These are phyloP conservation scores for Alternaria sp. DNA, from an alignment of 2,329 filamentous ascomycete species.

Conservation along the genomic window DNA sequence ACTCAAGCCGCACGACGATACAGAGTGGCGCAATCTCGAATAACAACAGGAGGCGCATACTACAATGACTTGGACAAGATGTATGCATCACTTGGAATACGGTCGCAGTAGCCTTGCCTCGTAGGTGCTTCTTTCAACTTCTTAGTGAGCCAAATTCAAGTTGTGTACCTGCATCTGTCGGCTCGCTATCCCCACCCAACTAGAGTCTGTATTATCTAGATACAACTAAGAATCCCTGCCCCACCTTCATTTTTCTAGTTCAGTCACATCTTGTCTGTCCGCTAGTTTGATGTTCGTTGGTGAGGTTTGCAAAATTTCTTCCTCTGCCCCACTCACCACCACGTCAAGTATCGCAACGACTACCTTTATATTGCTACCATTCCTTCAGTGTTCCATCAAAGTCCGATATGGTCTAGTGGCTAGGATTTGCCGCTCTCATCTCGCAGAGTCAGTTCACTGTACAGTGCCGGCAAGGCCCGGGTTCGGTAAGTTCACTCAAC, in stretches of 20 bases:
- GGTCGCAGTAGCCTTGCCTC: neutral
- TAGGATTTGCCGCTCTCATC: constrained; percentile 28
- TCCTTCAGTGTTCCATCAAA: neutral
- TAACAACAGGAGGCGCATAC: neutral
- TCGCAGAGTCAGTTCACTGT: constrained; percentile 14
- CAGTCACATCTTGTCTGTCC: neutral
- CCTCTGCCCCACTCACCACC: neutral
- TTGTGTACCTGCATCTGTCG: neutral
- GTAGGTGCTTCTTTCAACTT: neutral
- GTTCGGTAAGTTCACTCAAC: constrained; percentile 11
- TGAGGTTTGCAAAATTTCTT: neutral
- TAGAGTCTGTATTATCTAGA: neutral
- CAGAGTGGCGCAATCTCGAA: neutral
- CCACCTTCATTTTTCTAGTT: neutral
- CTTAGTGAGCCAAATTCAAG: neutral
- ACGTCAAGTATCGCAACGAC: neutral
- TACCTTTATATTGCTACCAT: neutral
- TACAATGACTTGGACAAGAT: neutral
- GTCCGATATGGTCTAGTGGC: constrained; percentile 27
- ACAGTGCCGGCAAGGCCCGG: constrained; percentile 26
- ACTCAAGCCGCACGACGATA: neutral
- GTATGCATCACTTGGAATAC: neutral
- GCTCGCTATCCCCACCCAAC: neutral
- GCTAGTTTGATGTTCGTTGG: neutral
- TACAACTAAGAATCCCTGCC: neutral